phyloP scores from a whole-genome alignment of 345 rosid species.

The Anacardium occidentale region DNA sequence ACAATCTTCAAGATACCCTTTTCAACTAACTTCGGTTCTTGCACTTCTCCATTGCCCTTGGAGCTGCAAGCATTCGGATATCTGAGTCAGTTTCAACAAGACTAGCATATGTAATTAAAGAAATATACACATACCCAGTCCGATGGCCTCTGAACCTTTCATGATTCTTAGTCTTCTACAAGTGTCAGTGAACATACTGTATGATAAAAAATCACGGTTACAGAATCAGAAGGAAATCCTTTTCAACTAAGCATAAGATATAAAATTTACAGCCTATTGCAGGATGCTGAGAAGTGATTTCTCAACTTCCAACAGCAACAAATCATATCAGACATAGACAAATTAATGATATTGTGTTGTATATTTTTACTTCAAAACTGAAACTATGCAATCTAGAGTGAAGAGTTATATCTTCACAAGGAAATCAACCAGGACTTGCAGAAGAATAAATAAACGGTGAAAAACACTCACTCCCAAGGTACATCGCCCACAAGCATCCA shows the following conservation, averaged over 20 bases:
- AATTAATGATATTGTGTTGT: background rate
- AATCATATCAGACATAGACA: background rate
- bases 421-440: background rate
- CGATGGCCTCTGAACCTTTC: constrained; percentile 52
- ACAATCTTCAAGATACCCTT: background rate
- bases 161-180: constrained; percentile 54
- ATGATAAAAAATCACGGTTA: background rate
- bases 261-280: background rate
- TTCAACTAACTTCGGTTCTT: constrained; percentile 31
- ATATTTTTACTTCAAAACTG: background rate
- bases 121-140: constrained; percentile 37
- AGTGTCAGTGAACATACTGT: constrained; percentile 50
- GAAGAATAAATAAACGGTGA: background rate
- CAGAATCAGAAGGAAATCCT: constrained; percentile 4
- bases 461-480: constrained; percentile 54
- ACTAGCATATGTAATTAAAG: background rate
- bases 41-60: constrained; percentile 53
- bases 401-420: background rate
- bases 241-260: background rate
- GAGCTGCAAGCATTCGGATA: constrained; percentile 38
- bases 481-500: constrained; percentile 77
- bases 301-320: background rate
- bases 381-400: background rate
- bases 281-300: constrained; percentile 4
- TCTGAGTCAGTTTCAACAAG: background rate